phyloP scores from a whole-genome alignment of 139 green algal species.

The Yamagishiella unicocca region DNA sequence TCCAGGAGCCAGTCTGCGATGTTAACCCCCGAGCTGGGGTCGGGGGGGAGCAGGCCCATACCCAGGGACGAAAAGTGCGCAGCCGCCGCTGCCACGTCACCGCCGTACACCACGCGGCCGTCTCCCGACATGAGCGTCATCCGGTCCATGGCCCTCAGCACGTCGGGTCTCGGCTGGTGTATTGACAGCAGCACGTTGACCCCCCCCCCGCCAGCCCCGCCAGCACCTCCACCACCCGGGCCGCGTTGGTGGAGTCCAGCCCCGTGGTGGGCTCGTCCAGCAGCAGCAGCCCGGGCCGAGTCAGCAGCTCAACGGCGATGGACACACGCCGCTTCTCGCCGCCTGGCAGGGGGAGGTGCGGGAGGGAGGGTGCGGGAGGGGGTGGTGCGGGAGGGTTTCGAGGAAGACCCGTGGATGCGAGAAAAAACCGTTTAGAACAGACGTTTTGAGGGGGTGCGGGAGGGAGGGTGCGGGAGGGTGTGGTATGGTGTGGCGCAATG shows the following conservation, averaged over 20 bases:
- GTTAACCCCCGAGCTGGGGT: conserved; percentile 52
- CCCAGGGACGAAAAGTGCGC: conserved; percentile 56
- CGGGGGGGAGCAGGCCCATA: conserved; percentile 42
- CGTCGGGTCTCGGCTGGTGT: conserved; percentile 79
- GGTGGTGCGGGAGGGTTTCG: too few relatives aligned
- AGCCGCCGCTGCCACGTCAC: conserved; percentile 30
- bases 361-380: neutral
- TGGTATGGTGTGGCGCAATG: neutral
- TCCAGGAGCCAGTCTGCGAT: conserved; percentile 83
- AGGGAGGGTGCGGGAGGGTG: neutral
- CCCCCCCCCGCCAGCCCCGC: conserved; percentile 57
- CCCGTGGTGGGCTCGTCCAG: conserved; percentile 89
- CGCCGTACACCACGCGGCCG: conserved; percentile 69
- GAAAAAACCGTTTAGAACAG: too few relatives aligned
- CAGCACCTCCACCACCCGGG: conserved; percentile 80
- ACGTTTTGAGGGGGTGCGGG: too few relatives aligned
- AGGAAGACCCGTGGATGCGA: too few relatives aligned
- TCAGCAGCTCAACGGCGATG: conserved; percentile 81
- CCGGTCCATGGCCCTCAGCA: conserved; percentile 73
- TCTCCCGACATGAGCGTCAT: conserved; percentile 67
- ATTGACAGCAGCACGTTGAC: conserved; percentile 77
- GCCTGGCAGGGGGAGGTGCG: conserved; percentile 40
- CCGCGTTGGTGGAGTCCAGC: conserved; percentile 75
- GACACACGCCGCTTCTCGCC: conserved; percentile 77
- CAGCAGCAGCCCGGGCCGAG: conserved; percentile 77